Conservation (phyloP, 257 asterid species). For the Scutellaria baicalensis region DNA sequence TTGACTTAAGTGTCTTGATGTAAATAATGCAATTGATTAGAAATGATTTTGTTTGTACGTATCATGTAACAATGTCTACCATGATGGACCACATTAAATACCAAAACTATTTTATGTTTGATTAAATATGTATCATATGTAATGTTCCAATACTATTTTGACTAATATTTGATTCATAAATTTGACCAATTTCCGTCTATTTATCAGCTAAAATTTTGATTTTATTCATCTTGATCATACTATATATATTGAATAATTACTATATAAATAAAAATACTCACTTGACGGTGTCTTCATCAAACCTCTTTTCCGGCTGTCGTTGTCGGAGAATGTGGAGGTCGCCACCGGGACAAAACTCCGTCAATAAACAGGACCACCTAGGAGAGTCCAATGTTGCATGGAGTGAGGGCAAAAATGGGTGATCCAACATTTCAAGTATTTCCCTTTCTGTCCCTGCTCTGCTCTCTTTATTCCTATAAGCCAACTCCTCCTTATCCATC, state of each 20-base stretch:
- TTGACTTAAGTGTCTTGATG: not conserved
- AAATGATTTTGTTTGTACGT: not conserved
- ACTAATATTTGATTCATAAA: no score
- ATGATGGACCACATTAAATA: not conserved
- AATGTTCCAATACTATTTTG: no score
- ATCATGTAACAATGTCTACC: slow-evolving; percentile 8
- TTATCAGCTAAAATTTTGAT: not conserved
- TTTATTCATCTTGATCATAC: not conserved
- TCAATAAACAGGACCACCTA: slow-evolving; percentile 64
- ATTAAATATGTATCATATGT: no score
- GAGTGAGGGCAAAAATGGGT: slow-evolving; percentile 77
- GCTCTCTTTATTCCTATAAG: slow-evolving; percentile 50
- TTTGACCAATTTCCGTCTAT: not conserved
- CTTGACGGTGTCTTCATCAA: slow-evolving; percentile 58
- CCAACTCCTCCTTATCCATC: slow-evolving; percentile 77
- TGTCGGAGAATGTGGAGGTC: slow-evolving; percentile 80
- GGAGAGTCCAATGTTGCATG: slow-evolving; percentile 48
- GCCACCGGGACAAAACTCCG: slow-evolving; percentile 81
- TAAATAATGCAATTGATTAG: not conserved
- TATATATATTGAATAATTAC: not conserved
- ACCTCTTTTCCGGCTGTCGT: slow-evolving; percentile 52
- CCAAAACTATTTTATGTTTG: no score
- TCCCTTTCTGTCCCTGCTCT: slow-evolving; percentile 71
- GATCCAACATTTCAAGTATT: slow-evolving; percentile 67
- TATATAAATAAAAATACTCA: slow-evolving; percentile 12